Evolutionary conservation across 2,329 filamentous ascomycete species (phyloP).

Genomic region (Beauveria sp.): DNA sequence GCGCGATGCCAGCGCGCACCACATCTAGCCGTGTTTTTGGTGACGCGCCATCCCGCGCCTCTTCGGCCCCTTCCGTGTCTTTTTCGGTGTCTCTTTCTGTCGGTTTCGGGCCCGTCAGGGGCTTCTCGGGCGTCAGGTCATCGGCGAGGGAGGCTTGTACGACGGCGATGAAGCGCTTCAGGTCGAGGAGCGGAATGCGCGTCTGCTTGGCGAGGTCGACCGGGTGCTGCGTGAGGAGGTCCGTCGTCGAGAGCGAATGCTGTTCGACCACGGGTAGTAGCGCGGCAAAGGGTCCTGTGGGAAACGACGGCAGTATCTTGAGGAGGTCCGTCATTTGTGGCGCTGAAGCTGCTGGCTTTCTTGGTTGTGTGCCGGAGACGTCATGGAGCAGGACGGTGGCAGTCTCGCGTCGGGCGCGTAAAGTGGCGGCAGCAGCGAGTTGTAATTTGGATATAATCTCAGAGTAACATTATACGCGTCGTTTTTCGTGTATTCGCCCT

Average conservation of each 20-base stretch:
- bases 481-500: neutral
- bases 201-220: constrained; percentile 81
- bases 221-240: constrained; percentile 77
- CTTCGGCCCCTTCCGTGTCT: neutral
- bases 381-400: neutral
- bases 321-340: constrained; percentile 75
- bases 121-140: constrained; percentile 37
- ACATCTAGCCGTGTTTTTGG: neutral
- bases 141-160: constrained; percentile 60
- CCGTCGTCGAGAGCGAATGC: constrained; percentile 67
- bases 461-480: neutral
- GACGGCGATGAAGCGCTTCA: constrained; percentile 64
- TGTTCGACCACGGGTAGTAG: constrained; percentile 75
- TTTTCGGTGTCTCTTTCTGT: neutral
- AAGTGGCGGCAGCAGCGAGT: neutral
- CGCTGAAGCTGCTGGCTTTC: neutral
- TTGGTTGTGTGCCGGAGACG: constrained; percentile 9
- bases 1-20: neutral
- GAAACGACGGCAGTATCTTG: constrained; percentile 73
- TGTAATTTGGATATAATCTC: neutral
- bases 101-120: neutral
- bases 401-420: constrained; percentile 6
- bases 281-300: constrained; percentile 60
- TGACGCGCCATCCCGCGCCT: neutral
- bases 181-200: constrained; percentile 69